phyloP scores from a whole-genome alignment of 2,329 filamentous ascomycete genomes.

The Pyrenochaeta sp. region DNA sequence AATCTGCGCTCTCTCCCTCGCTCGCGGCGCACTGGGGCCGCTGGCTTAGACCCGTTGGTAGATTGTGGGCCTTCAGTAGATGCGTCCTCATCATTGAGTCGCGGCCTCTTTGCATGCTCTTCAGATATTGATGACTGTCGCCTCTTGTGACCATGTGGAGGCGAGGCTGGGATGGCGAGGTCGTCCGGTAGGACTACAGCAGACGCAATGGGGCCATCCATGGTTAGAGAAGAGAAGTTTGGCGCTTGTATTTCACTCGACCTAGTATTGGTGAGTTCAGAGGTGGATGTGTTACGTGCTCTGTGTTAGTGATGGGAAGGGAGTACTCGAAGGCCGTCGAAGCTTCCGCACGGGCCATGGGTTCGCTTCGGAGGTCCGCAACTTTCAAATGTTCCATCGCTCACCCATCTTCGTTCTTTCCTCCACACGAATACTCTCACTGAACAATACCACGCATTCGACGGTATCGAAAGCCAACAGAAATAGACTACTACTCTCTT shows the following conservation, averaged over 20 bases:
- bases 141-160: constrained; percentile 54
- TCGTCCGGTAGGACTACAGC: constrained; percentile 62
- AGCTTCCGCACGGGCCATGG: constrained; percentile 37
- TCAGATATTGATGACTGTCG: constrained; percentile 63
- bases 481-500: neutral
- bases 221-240: constrained; percentile 6
- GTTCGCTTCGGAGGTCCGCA: constrained; percentile 27
- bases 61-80: constrained; percentile 27
- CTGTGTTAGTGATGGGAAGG: constrained; percentile 1
- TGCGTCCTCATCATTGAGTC: constrained; percentile 53
- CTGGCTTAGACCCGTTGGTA: constrained; percentile 44
- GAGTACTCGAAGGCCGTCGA: constrained; percentile 17
- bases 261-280: neutral
- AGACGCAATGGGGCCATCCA: constrained; percentile 60
- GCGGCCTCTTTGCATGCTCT: constrained; percentile 62
- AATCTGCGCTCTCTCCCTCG: constrained; percentile 84
- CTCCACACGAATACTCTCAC: neutral
- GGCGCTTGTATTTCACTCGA: neutral
- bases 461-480: neutral
- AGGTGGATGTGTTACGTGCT: constrained; percentile 2
- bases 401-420: neutral
- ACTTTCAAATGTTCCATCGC: constrained; percentile 14
- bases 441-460: neutral
- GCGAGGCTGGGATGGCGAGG: constrained; percentile 40
- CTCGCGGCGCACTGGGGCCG: constrained; percentile 60